Evolutionary conservation across 2,329 filamentous ascomycete genomes (phyloP).

Genomic region (Talaromyces sp.): DNA sequence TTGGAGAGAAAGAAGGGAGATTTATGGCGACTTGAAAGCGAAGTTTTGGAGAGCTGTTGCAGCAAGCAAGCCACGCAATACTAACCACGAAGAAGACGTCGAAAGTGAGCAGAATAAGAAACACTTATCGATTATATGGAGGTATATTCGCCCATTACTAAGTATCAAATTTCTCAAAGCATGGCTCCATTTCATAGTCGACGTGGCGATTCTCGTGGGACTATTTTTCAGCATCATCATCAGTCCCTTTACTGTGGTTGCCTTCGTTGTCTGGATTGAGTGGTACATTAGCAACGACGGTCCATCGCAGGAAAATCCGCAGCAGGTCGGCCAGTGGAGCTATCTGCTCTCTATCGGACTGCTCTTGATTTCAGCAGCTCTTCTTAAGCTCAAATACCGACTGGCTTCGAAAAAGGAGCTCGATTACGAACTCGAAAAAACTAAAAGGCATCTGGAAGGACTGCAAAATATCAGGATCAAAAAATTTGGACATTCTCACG

Average conservation of each 20-base stretch:
- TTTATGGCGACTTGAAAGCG: not conserved
- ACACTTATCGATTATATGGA: not conserved
- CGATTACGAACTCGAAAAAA: slow-evolving; percentile 16
- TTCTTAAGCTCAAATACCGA: slow-evolving; percentile 22
- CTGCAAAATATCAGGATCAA: not conserved
- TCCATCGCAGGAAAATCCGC: slow-evolving; percentile 20
- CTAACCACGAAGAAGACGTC: not conserved
- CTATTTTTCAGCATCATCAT: slow-evolving; percentile 24
- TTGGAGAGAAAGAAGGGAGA: not conserved
- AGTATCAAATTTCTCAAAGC: not conserved
- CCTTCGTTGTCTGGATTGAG: slow-evolving; percentile 29
- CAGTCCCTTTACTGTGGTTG: slow-evolving; percentile 24
- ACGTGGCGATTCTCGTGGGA: not conserved
- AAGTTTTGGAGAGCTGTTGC: not conserved
- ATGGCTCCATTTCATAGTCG: not conserved
- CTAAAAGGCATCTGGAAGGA: not conserved
- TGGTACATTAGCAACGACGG: slow-evolving; percentile 26
- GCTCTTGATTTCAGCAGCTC: slow-evolving; percentile 22
- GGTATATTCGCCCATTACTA: not conserved
- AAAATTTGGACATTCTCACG: not conserved
- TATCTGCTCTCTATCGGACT: slow-evolving; percentile 22
- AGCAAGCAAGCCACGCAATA: not conserved
- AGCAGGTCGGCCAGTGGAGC: slow-evolving; percentile 29
- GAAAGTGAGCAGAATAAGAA: not conserved
- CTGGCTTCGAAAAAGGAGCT: slow-evolving; percentile 22